A percentile compares a stretch with the other conserved stretches of the same genome.
Conservation (phyloP, 345 rosid genomes). For the Acer saccharum region DNA sequence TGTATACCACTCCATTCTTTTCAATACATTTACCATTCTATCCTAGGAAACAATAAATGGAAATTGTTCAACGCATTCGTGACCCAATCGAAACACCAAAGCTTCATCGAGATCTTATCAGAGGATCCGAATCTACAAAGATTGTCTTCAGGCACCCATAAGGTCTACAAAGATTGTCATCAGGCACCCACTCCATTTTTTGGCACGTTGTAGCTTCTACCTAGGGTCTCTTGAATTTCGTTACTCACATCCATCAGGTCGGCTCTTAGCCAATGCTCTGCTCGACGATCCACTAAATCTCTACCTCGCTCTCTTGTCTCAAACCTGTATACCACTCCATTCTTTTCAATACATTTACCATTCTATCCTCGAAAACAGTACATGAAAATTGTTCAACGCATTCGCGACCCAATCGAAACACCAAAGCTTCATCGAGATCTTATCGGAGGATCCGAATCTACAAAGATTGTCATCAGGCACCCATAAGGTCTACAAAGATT, state of each 20-base stretch:
- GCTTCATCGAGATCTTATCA: conserved; percentile 82
- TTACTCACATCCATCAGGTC: no score
- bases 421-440: conserved; percentile 73
- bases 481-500: no score
- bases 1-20: conserved; percentile 91
- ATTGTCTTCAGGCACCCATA: no score
- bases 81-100: conserved; percentile 36
- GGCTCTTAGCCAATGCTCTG: conserved; percentile 74
- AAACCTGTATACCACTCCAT: conserved; percentile 83
- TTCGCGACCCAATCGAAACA: conserved; percentile 39
- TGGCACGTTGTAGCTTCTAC: no score
- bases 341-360: conserved; percentile 63
- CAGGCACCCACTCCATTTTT: no score
- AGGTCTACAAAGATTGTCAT: no score
- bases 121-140: conserved; percentile 57
- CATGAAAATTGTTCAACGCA: conserved; percentile 21
- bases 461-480: no score
- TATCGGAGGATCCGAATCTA: conserved; percentile 59
- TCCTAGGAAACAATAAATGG: conserved; percentile 41
- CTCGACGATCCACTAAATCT: conserved; percentile 78
- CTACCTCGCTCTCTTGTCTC: conserved; percentile 82
- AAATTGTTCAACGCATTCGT: conserved; percentile 30
- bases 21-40: conserved; percentile 53
- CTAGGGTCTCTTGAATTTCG: no score
- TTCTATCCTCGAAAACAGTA: conserved; percentile 48